phyloP scores from a whole-genome alignment of 2,329 filamentous ascomycete genomes.

The Neoarthrinium moseri region DNA sequence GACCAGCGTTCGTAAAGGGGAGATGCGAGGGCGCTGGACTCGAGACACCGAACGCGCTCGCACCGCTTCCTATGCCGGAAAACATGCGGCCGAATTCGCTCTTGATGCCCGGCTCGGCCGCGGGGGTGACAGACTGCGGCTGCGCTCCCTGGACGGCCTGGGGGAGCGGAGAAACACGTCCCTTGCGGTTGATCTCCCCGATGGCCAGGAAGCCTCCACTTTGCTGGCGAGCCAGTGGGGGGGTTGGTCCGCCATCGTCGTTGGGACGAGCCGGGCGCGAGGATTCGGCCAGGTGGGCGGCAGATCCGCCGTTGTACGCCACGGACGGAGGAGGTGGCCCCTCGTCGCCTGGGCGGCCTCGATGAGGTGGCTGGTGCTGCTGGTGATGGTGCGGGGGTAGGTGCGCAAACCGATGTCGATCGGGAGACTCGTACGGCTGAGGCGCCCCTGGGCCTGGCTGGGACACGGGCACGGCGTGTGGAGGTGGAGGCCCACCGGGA shows the following conservation, averaged over 20 bases:
- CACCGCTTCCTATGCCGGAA: slow-evolving; percentile 74
- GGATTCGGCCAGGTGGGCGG: slow-evolving; percentile 40
- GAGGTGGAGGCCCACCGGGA: slow-evolving; percentile 29
- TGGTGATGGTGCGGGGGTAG: slow-evolving; percentile 32
- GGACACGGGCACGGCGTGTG: slow-evolving; percentile 26
- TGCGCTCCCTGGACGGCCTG: slow-evolving; percentile 94
- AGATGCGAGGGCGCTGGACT: slow-evolving; percentile 48
- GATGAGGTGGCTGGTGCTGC: slow-evolving; percentile 34
- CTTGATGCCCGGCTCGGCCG: slow-evolving; percentile 85
- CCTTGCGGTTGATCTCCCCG: slow-evolving; percentile 78
- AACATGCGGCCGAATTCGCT: slow-evolving; percentile 95
- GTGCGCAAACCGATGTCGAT: slow-evolving; percentile 43
- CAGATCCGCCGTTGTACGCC: slow-evolving; percentile 45
- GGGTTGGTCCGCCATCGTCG: slow-evolving; percentile 45
- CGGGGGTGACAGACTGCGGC: slow-evolving; percentile 73
- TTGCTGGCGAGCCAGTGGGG: slow-evolving; percentile 55
- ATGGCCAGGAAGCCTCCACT: slow-evolving; percentile 74
- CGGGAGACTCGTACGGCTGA: slow-evolving; percentile 48
- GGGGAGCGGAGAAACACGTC: slow-evolving; percentile 82
- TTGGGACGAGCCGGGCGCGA: slow-evolving; percentile 35
- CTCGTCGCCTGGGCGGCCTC: slow-evolving; percentile 44
- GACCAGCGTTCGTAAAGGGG: slow-evolving; percentile 44
- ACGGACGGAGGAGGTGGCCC: slow-evolving; percentile 48
- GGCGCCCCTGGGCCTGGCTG: slow-evolving; percentile 23
- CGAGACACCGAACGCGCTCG: slow-evolving; percentile 48